These are phyloP conservation scores for Aspergillus campestris DNA, from an alignment of 495 filamentous ascomycete species.

Conservation along the genomic window DNA sequence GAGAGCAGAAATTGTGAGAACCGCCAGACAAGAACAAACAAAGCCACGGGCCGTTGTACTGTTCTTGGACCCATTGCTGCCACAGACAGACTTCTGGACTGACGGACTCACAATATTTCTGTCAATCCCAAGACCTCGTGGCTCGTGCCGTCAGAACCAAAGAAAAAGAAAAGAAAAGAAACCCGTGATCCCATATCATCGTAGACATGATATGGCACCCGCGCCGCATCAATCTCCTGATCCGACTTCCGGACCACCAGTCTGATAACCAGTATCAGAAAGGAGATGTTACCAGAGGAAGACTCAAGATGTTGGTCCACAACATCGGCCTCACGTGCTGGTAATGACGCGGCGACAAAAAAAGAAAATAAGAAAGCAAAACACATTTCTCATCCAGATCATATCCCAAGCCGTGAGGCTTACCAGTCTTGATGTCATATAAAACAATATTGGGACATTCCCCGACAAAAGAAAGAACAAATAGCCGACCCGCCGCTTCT, in stretches of 20 bases:
- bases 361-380: conserved; percentile 25
- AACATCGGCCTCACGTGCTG: not conserved
- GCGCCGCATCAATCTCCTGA: conserved; percentile 5
- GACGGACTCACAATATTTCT: conserved; percentile 1
- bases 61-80: conserved; percentile 13
- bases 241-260: conserved; percentile 11
- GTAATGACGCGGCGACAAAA: conserved; percentile 32
- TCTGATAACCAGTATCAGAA: conserved; percentile 18
- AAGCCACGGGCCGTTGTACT: conserved; percentile 15
- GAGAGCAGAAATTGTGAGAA: conserved; percentile 1
- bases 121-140: conserved; percentile 5
- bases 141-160: not conserved
- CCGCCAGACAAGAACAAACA: not conserved
- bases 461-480: conserved; percentile 28
- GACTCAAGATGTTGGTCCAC: not conserved
- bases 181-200: conserved; percentile 16
- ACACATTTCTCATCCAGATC: conserved; percentile 44
- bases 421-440: conserved; percentile 50
- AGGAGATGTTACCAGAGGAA: conserved; percentile 1
- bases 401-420: conserved; percentile 53
- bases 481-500: conserved; percentile 48
- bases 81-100: conserved; percentile 27
- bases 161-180: conserved; percentile 1
- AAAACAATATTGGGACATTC: conserved; percentile 24
- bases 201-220: conserved; percentile 12